These are phyloP conservation scores for Lentinula sp. DNA, from an alignment of 768 basidiomycete species.

Conservation along the genomic window DNA sequence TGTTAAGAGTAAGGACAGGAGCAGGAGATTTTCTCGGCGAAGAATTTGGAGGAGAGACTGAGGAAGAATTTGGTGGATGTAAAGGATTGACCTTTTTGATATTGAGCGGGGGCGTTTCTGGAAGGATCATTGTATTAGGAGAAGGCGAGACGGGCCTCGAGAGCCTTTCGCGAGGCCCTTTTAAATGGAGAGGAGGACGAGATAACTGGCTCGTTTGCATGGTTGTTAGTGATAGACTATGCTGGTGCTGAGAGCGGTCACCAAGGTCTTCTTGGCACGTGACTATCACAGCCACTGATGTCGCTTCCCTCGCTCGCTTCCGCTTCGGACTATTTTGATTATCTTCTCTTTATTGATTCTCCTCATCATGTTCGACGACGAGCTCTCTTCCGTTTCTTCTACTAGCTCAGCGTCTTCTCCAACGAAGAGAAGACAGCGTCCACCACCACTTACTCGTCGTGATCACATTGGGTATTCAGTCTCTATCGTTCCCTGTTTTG, in stretches of 20 bases:
- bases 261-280: not conserved
- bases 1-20: constrained; percentile 20
- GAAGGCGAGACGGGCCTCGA: constrained; percentile 6
- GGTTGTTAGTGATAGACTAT: not conserved
- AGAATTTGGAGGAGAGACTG: not conserved
- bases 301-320: not conserved
- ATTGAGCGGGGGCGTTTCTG: constrained; percentile 22
- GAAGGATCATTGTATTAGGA: constrained; percentile 16
- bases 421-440: constrained; percentile 18
- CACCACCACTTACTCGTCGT: constrained; percentile 28
- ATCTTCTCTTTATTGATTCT: not conserved
- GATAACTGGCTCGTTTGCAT: constrained; percentile 14
- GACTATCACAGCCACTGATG: not conserved
- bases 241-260: not conserved
- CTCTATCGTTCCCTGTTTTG: not conserved
- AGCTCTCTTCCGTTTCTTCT: constrained; percentile 9
- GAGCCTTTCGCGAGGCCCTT: constrained; percentile 30
- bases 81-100: constrained; percentile 21
- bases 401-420: constrained; percentile 12
- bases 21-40: constrained; percentile 22
- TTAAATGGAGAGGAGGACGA: constrained; percentile 22
- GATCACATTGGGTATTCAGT: constrained; percentile 22
- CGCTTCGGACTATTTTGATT: not conserved
- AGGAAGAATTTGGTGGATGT: constrained; percentile 10
- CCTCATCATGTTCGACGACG: constrained; percentile 1